Conservation (phyloP, 805 yeast genomes). For the Metschnikowia noctiluminum region DNA sequence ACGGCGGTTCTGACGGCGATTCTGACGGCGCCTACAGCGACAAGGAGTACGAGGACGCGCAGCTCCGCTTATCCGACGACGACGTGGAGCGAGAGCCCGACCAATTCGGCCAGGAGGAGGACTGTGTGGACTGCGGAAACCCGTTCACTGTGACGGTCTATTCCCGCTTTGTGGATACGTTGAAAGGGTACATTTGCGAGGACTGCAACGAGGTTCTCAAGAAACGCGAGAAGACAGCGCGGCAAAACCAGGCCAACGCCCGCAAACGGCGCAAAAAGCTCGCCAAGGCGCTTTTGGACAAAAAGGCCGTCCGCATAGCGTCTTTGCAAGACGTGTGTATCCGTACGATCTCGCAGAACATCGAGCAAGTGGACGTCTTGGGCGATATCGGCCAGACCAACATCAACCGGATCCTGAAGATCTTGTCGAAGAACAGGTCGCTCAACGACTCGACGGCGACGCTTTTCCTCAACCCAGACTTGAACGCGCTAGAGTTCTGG, state of each 20-base stretch:
- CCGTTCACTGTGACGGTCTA: constrained; percentile 63
- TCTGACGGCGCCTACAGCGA: constrained; percentile 5
- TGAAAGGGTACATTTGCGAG: constrained; percentile 65
- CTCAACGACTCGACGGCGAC: constrained; percentile 68
- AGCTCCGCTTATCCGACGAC: constrained; percentile 8
- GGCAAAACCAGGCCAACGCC: constrained; percentile 56
- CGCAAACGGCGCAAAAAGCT: constrained; percentile 72
- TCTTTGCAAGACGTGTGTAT: constrained; percentile 83
- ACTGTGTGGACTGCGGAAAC: constrained; percentile 61
- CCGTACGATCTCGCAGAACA: constrained; percentile 57
- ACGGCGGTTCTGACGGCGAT: background rate
- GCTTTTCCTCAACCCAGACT: constrained; percentile 63
- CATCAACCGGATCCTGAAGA: constrained; percentile 66
- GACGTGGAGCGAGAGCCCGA: constrained; percentile 22
- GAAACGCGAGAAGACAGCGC: constrained; percentile 42
- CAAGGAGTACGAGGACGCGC: constrained; percentile 6
- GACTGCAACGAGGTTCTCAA: constrained; percentile 47
- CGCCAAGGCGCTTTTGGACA: constrained; percentile 82
- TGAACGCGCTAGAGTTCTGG: constrained; percentile 69
- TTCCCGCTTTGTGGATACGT: constrained; percentile 49
- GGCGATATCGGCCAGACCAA: constrained; percentile 84
- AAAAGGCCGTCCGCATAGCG: constrained; percentile 58
- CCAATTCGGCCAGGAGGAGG: constrained; percentile 51
- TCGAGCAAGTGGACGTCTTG: constrained; percentile 70
- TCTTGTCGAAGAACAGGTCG: constrained; percentile 79